These are phyloP conservation scores for Mucor irregularis DNA, from an alignment of 371 early-diverging fungal genomes.

Conservation along the genomic window DNA sequence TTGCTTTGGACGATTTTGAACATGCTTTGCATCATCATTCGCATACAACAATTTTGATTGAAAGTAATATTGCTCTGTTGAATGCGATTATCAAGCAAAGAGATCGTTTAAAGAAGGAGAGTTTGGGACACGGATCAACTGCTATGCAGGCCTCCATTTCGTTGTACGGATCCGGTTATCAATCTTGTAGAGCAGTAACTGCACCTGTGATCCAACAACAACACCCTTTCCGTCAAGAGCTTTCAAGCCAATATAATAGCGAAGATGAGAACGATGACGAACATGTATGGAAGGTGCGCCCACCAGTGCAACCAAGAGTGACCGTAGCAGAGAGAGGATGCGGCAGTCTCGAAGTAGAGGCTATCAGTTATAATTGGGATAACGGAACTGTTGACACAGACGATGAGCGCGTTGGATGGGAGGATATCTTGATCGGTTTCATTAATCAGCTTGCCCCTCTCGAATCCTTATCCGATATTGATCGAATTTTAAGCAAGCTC, in stretches of 20 bases:
- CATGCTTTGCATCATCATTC: conserved; percentile 28
- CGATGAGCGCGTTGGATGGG: conserved; percentile 48
- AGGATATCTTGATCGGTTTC: conserved; percentile 47
- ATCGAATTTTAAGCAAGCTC: conserved; percentile 49
- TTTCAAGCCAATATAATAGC: conserved; percentile 5
- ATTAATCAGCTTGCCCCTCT: conserved; percentile 52
- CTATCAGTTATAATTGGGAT: conserved; percentile 39
- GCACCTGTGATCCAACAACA: neutral
- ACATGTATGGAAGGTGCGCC: conserved; percentile 9
- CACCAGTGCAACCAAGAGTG: conserved; percentile 3
- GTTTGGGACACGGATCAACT: conserved; percentile 23
- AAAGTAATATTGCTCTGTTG: conserved; percentile 39
- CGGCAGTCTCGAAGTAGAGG: conserved; percentile 30
- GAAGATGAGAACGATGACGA: conserved; percentile 12
- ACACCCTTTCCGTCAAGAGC: neutral
- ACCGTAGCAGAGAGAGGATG: conserved; percentile 26
- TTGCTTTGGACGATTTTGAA: conserved; percentile 51
- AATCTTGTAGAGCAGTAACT: conserved; percentile 8
- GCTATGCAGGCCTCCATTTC: conserved; percentile 16
- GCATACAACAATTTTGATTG: conserved; percentile 30
- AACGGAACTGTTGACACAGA: conserved; percentile 25
- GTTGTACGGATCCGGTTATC: conserved; percentile 29
- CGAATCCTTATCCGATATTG: conserved; percentile 45
- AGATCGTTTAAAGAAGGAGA: conserved; percentile 22
- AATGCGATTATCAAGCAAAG: conserved; percentile 44